Percentiles rank a stretch among this genome's conserved stretches.
Conservation (phyloP, 1,284 basidiomycete species). For the Waitea zeae region DNA sequence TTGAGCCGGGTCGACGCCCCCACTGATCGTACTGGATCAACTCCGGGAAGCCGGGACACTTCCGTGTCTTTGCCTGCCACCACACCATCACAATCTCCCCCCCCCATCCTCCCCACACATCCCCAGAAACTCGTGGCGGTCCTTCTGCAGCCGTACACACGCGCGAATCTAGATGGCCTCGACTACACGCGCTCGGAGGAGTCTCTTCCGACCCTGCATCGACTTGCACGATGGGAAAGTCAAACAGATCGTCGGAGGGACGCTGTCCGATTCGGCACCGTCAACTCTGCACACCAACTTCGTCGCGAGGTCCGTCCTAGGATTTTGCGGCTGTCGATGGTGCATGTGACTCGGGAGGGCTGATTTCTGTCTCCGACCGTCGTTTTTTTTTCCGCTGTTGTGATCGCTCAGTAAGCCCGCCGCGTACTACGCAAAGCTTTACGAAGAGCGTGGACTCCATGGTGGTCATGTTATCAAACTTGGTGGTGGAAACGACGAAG, state of each 20-base stretch:
- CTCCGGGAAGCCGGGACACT: too few relatives aligned
- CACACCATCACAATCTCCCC: too few relatives aligned
- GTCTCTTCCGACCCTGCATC: conserved; percentile 84
- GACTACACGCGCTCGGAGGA: too few relatives aligned
- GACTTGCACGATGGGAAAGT: conserved; percentile 91
- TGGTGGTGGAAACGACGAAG: conserved; percentile 77
- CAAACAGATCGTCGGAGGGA: conserved; percentile 97
- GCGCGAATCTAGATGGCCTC: too few relatives aligned
- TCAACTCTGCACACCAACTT: conserved; percentile 79
- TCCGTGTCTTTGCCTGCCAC: too few relatives aligned
- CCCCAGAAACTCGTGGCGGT: too few relatives aligned
- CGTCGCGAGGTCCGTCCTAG: conserved; percentile 56
- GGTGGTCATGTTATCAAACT: conserved; percentile 98
- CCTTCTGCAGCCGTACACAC: too few relatives aligned
- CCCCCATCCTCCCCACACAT: too few relatives aligned
- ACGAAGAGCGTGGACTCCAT: conserved; percentile 46
- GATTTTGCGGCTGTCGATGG: neutral
- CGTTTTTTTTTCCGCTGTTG: too few relatives aligned
- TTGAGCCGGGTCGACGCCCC: too few relatives aligned
- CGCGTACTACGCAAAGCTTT: conserved; percentile 69
- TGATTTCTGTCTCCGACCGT: conserved; percentile 4
- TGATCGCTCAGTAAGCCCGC: conserved; percentile 58
- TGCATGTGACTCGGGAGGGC: conserved; percentile 3
- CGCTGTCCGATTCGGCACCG: conserved; percentile 54
- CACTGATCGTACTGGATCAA: too few relatives aligned